Base-by-base conservation (phyloP, 73 alveolate genomes). In the Tetrahymena malaccensis region DNA sequence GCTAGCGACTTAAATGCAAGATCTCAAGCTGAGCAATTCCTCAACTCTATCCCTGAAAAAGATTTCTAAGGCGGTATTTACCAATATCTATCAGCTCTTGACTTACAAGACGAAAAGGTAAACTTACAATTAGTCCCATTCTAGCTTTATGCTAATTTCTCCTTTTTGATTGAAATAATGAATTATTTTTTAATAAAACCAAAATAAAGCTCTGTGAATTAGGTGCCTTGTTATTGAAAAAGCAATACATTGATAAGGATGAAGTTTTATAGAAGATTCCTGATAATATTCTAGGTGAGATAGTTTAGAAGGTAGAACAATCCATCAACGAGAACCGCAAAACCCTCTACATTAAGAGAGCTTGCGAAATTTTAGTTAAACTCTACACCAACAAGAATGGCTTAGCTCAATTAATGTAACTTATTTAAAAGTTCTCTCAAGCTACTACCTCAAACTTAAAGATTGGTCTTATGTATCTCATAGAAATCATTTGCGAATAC, bases 401-500 rank as follows among this genome's bases (percentile, higher is more conserved):
- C 11, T 31, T 70, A 25, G 37, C 43, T 70, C 89, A 70, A 70
- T 31, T 70, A 27, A 70, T 70, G 89, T 40, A 25, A 70, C 89
- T 70, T 31, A 70, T 70, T 31, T 31, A 70, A 70, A 70, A 70
- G 43, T 70, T 70, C 89, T 70, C 89, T n/a, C 22, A 70, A 70
- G 97, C 97, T 25, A 85, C 85, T 43, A 85, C 94, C 17, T 85
- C 55, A n/a, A 95, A 95, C 85, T 93, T 50, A 43, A 95, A 95
- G 57, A 84, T 95, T 85, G 95, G 95, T 19, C 83, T 94, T 19
- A 95, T 95, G 97, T 95, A 95, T 50, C 94, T 85, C 35, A 85
- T 95, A 9, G 97, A 95, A 57, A 95, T 95, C 44, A 95, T 95
- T 94, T 95, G 97, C 85, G 97, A 95, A 95, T 95, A 50, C 94